Evolutionary conservation across 495 filamentous ascomycete species (phyloP).

Genomic region (Tetracladium marchalianum): DNA sequence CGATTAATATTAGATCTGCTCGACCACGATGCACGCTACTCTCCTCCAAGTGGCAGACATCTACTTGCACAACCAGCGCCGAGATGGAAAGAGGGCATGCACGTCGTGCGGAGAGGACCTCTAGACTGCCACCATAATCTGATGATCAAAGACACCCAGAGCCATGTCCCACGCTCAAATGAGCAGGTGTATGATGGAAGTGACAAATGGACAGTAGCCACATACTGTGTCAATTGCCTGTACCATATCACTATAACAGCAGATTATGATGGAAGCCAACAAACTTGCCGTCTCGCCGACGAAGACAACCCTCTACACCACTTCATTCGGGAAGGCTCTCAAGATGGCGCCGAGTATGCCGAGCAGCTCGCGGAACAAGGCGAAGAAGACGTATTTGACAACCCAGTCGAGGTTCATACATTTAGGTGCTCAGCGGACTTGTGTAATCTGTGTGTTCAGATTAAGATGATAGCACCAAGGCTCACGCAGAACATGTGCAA

Average conservation of each 20-base stretch:
- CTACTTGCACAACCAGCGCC: slow-evolving; percentile 16
- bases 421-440: slow-evolving; percentile 12
- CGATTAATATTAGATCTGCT: slow-evolving; percentile 18
- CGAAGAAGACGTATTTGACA: slow-evolving; percentile 10
- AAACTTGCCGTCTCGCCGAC: slow-evolving; percentile 12
- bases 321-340: slow-evolving; percentile 2
- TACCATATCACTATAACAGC: slow-evolving; percentile 15
- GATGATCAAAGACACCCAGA: slow-evolving; percentile 9
- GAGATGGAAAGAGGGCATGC: not conserved
- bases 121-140: slow-evolving; percentile 19
- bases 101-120: not conserved
- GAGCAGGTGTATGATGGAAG: slow-evolving; percentile 5
- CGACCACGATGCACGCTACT: slow-evolving; percentile 14
- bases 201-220: slow-evolving; percentile 9
- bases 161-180: slow-evolving; percentile 5
- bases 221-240: slow-evolving; percentile 16
- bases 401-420: slow-evolving; percentile 7
- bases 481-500: slow-evolving; percentile 3
- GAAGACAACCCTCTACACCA: slow-evolving; percentile 17
- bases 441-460: slow-evolving; percentile 14
- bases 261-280: slow-evolving; percentile 5
- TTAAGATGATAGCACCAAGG: slow-evolving; percentile 15
- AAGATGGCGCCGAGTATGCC: slow-evolving; percentile 1
- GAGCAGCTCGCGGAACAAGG: not conserved
- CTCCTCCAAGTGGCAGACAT: slow-evolving; percentile 9